A percentile compares a stretch with the other conserved stretches of the same genome.
Conservation (phyloP, 495 filamentous ascomycete genomes). For the Bacidia gigantensis region DNA sequence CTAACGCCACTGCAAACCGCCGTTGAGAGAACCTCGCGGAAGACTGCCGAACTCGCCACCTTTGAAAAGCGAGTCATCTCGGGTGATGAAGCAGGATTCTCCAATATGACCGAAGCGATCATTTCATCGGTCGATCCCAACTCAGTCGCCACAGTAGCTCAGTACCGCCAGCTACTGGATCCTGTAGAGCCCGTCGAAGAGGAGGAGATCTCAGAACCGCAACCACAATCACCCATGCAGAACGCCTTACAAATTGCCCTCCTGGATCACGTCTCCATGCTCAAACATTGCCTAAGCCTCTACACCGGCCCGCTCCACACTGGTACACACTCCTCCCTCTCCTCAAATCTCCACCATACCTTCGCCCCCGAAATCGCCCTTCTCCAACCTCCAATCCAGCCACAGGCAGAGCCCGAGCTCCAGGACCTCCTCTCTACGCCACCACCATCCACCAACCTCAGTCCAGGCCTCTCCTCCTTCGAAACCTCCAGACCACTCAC, state of each 20-base stretch:
- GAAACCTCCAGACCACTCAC: slow-evolving; percentile 1
- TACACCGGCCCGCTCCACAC: slow-evolving; percentile 45
- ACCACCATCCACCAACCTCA: slow-evolving; percentile 10
- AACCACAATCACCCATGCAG: slow-evolving; percentile 45
- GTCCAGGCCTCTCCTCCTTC: neutral
- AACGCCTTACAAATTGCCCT: slow-evolving; percentile 76
- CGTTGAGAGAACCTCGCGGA: slow-evolving; percentile 78
- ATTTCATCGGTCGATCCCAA: slow-evolving; percentile 56
- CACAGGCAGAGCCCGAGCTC: slow-evolving; percentile 19
- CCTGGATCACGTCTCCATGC: slow-evolving; percentile 73
- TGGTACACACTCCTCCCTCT: slow-evolving; percentile 43
- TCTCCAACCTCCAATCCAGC: slow-evolving; percentile 19
- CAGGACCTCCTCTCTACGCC: slow-evolving; percentile 17
- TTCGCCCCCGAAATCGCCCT: slow-evolving; percentile 35
- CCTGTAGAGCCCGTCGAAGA: slow-evolving; percentile 30
- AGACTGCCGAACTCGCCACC: slow-evolving; percentile 68
- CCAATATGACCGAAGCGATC: slow-evolving; percentile 57
- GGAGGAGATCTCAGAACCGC: slow-evolving; percentile 30
- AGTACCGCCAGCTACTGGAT: slow-evolving; percentile 61
- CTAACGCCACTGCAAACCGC: slow-evolving; percentile 72
- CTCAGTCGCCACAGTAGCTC: slow-evolving; percentile 51
- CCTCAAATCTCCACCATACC: slow-evolving; percentile 31
- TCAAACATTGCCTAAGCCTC: slow-evolving; percentile 67
- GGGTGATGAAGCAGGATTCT: slow-evolving; percentile 52
- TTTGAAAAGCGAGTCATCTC: slow-evolving; percentile 64